Base-by-base conservation (phyloP, 768 basidiomycete genomes). In the Russula earlei region DNA sequence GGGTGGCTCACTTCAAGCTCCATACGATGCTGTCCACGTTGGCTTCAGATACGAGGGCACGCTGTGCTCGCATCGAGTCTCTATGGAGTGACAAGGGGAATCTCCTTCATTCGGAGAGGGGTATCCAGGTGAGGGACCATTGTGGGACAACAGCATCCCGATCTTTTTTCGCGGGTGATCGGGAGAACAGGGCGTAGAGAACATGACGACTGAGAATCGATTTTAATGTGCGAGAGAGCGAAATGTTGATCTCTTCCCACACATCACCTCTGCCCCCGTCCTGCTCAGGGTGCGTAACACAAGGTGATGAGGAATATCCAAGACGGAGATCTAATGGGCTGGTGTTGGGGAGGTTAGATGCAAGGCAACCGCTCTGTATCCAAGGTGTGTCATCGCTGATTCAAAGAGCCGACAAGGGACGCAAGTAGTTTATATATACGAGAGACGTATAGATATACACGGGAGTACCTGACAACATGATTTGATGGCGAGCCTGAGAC, bases 1-100 rank as follows among this genome's bases (percentile, higher is more conserved):
- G 27, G 43, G n/a, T n/a, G 11, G 27, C n/a, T 25, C 44, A 19
- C 44, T 29, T 19, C 44, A 46, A n/a, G 15, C 25, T 5, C 10
- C 10, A 5, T 29, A n/a, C 25, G 19, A 45, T 29, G 10, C 29
- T 27, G 34, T 42, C 33, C 64, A 72, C 41, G 69, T 80, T 68
- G 75, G 77, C 5, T 75, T 79, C 64, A 68, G 63, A 54, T 42
- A 65, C 10, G 81, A 80, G 59, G 75, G 74, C 0, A 52, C 67
- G 7, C 14, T 69, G 52, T 66, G 72, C 56, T 77, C 76, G 75
- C 59, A 69, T 10, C 65, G 66, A 44, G 64, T n/a, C 24, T 72
- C 4, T n/a, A 75, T 1, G 37, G 54, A 60, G 19, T n/a, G 36
- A n/a, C 22, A 36, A 15, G 12, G 10, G 8, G 43, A 36, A 12